These are phyloP conservation scores for Lepidium campestre DNA, from an alignment of 441 rosid genomes.

Conservation along the genomic window DNA sequence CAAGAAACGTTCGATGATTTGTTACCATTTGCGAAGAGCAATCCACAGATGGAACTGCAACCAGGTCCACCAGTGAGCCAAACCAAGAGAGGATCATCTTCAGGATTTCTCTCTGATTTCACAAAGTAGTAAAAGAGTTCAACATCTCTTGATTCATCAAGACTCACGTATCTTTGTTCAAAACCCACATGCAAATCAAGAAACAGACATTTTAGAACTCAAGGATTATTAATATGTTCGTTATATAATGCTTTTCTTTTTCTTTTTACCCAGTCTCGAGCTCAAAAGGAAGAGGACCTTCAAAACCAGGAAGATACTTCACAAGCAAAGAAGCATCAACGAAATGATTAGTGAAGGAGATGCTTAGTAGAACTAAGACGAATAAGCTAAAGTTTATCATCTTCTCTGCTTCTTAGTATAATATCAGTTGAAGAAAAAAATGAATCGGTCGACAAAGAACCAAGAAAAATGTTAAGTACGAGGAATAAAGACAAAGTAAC, in stretches of 20 bases:
- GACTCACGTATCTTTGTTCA: conserved; percentile 49
- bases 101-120: conserved; percentile 48
- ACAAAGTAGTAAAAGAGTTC: conserved; percentile 70
- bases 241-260: too few relatives aligned
- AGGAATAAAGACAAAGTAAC: background rate
- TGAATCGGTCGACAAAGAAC: background rate
- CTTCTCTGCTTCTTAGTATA: background rate
- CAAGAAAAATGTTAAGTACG: background rate
- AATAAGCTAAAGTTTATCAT: background rate
- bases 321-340: conserved; percentile 24
- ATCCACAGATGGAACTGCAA: conserved; percentile 54
- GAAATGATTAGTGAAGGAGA: conserved; percentile 9
- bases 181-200: background rate
- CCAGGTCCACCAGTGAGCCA: conserved; percentile 92
- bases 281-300: conserved; percentile 66
- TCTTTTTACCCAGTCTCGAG: conserved; percentile 63
- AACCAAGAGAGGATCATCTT: conserved; percentile 54
- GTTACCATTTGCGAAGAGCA: conserved; percentile 54
- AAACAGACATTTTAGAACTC: background rate
- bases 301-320: conserved; percentile 65
- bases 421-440: background rate
- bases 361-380: background rate
- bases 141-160: conserved; percentile 50
- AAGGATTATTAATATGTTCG: background rate
- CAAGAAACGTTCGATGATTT: too few relatives aligned